Base-by-base conservation (phyloP, 345 rosid species). In the Crucihimalaya himalaica region DNA sequence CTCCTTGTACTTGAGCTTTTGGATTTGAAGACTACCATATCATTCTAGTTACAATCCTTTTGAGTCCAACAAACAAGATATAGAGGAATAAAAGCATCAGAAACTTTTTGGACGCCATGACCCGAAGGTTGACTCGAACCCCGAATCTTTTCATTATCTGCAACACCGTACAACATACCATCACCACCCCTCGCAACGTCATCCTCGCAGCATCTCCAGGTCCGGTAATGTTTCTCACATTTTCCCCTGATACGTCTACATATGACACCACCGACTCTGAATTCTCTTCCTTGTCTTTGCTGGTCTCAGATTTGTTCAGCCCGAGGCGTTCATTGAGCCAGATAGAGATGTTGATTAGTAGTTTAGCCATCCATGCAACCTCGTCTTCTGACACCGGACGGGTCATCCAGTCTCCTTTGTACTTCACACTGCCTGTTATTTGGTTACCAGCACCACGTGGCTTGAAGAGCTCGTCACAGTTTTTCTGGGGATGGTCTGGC, bases 341-440 rank as follows among this genome's bases (percentile, higher is more conserved):
- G 48, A 54, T 58, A 2, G 98, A 94, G 25, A 87, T 73, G 81
- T 70, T 78, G 65, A 94, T 82, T 13, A 94, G 83, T 66, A 86
- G 56, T 67, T 86, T 88, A 6, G 86, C 97, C 31, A 94, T 86
- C 96, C 92, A 94, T 35, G 83, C 89, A 32, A 94, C 81, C 81
- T 91, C 98, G 42, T 89, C 88, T 14, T 82, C 81, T 2, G 98
- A 94, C 46, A 85, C 75, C 0, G 98, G 98, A 11, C 95, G 94
- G 61, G 79, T 88, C 95, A 94, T 89, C 93, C 91, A 83, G 68
- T 94, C 97, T 23, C 96, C 96, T 77, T 87, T 87, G 84, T 86
- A 91, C 68, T 81, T 83, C 67, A 84, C 47, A 27, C 76, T 66
- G 13, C 71, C 70, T 63, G 69, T 66, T 28, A 84, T 70, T 77